These are phyloP conservation scores for Penicillium alfredii DNA, from an alignment of 495 filamentous ascomycete species.

Conservation along the genomic window DNA sequence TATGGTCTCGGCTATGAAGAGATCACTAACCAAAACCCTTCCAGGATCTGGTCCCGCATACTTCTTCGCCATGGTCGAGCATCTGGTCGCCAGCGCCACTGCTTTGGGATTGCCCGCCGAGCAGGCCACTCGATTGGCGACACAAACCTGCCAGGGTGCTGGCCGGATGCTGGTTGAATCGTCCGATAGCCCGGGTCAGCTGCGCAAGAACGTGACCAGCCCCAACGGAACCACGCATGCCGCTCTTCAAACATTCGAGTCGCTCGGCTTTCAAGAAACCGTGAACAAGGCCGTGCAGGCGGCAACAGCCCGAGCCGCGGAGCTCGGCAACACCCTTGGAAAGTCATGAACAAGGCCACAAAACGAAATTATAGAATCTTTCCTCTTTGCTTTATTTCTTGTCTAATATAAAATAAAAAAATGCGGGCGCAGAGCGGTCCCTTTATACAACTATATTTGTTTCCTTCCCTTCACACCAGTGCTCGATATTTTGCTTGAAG, in stretches of 20 bases:
- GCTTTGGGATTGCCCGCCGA: slow-evolving; percentile 32
- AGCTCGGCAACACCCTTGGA: slow-evolving; percentile 23
- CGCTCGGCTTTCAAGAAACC: slow-evolving; percentile 27
- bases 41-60: slow-evolving; percentile 41
- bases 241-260: slow-evolving; percentile 34
- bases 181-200: slow-evolving; percentile 28
- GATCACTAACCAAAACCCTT: too few species aligned
- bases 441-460: too few species aligned
- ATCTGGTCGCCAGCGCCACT: slow-evolving; percentile 34
- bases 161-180: slow-evolving; percentile 38
- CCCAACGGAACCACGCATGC: slow-evolving; percentile 40
- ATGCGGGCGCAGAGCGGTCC: too few species aligned
- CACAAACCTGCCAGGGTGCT: slow-evolving; percentile 39
- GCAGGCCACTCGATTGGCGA: slow-evolving; percentile 36
- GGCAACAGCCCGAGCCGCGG: slow-evolving; percentile 31
- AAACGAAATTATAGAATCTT: too few species aligned
- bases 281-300: slow-evolving; percentile 38
- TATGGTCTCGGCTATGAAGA: not conserved
- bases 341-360: not conserved
- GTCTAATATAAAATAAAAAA: too few species aligned
- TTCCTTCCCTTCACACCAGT: too few species aligned
- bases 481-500: too few species aligned
- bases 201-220: slow-evolving; percentile 42
- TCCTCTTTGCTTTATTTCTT: too few species aligned
- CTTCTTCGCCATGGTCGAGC: slow-evolving; percentile 44